Evolutionary conservation across 768 basidiomycete genomes (phyloP), one percentile per base, ranked within the genome.

Genomic region (Boletus insuetus): DNA sequence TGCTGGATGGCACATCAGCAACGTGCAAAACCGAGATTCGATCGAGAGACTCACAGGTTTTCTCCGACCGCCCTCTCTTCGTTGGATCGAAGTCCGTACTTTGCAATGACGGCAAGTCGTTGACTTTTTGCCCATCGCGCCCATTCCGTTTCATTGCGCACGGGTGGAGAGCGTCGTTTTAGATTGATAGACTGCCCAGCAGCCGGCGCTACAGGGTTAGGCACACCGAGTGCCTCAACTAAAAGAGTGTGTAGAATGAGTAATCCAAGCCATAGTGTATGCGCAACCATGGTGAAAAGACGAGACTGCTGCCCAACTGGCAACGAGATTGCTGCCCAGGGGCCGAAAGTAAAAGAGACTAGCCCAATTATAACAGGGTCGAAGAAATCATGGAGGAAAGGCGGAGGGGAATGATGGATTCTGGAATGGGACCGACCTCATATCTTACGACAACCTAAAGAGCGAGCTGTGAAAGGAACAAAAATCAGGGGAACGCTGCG

Each of bases 41-140:
- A 22, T 55, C 46, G 42, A 12, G 45, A 24, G 20, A 53, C 61
- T 0, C 62, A 83, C 83, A 79, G 63, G 60, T 82, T 81, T 40
- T 76, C 75, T 12, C 83, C 83, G 19, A 70, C 63, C 13, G 71
- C 71, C 43, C 84, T 74, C 64, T 75, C 80, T 43, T 62, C 16
- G 3, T 64, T 49, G 10, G 48, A 35, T 50, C 29, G 49, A 24
- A 63, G 56, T 6, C 77, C 74, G 55, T 86, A 86, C 64, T 85
- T 85, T 9, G 71, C 58, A 39, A 73, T 64, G 51, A 84, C 62
- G 11, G 65, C 66, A 32, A 74, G 68, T 35, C 74, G 71, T 31
- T 84, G 78, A n/a, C 60, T 63, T 55, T 76, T 74, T 3, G 83
- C 83, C 84, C 64, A 70, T 20, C 32, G 54, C 16, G 59, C 61